A percentile compares a stretch with the other conserved stretches of the same genome.
Conservation (phyloP, 2,329 filamentous ascomycete genomes). For the Byssochlamys sp. region DNA sequence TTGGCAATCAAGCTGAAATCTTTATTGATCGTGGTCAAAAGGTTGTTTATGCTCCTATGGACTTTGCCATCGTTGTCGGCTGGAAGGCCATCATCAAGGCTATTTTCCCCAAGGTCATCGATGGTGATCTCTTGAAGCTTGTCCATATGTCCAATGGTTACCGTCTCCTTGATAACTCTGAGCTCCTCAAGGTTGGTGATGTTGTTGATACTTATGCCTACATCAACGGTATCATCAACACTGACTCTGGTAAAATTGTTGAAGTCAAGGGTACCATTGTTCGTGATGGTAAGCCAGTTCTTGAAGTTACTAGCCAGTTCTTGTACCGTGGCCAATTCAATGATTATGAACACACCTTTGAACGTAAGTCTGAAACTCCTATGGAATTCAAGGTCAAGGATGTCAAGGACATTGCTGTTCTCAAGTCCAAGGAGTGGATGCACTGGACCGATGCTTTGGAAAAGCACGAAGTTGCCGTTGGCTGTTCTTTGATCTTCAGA, state of each 20-base stretch:
- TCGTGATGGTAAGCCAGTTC: constrained; percentile 72
- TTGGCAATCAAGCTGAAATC: constrained; percentile 92
- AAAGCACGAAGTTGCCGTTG: no score
- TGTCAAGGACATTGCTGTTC: constrained; percentile 81
- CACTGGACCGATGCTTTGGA: no score
- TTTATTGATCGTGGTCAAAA: constrained; percentile 95
- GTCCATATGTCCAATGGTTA: constrained; percentile 96
- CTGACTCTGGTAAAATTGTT: constrained; percentile 98
- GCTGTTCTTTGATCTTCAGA: constrained; percentile 73
- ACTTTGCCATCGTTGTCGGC: constrained; percentile 94
- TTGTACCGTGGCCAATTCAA: constrained; percentile 85
- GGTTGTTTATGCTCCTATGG: constrained; percentile 91
- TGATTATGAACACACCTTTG: constrained; percentile 96
- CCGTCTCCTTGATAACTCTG: constrained; percentile 91
- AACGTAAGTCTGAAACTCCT: constrained; percentile 88
- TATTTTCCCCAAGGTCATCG: constrained; percentile 92
- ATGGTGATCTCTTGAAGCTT: constrained; percentile 89
- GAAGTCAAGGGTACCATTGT: constrained; percentile 94
- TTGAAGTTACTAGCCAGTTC: constrained; percentile 98
- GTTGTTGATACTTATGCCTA: constrained; percentile 84
- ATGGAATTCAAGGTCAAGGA: constrained; percentile 85
- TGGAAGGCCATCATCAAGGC: constrained; percentile 99
- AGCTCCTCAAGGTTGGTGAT: constrained; percentile 91
- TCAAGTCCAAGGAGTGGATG: constrained; percentile 98
- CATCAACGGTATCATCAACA: constrained; percentile 95